Percentiles rank a stretch among this genome's conserved stretches.
These are phyloP conservation scores for Candida takata DNA, from an alignment of 805 yeast genomes.

Conservation along the genomic window DNA sequence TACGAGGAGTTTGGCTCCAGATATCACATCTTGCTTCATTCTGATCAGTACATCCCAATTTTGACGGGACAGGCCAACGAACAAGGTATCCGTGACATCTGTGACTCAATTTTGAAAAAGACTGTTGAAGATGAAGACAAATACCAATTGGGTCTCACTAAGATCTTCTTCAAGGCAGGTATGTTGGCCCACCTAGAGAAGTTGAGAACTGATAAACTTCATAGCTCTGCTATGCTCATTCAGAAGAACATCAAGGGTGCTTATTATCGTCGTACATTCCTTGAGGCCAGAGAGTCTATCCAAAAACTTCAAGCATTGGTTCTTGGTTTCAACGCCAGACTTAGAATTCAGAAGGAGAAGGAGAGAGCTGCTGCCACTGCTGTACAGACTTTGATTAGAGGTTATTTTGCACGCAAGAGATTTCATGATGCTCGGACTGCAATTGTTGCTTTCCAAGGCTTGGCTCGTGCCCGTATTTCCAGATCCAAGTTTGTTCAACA, in stretches of 20 bases:
- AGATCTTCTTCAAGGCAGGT: conserved; percentile 94
- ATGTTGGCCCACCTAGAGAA: conserved; percentile 89
- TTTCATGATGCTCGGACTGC: conserved; percentile 23
- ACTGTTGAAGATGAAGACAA: conserved; percentile 61
- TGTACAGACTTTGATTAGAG: conserved; percentile 66
- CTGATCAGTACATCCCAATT: conserved; percentile 59
- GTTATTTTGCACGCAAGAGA: conserved; percentile 39
- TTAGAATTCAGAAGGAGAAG: conserved; percentile 43
- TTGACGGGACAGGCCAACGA: conserved; percentile 45
- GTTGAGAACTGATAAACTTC: conserved; percentile 70
- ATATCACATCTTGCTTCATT: conserved; percentile 74
- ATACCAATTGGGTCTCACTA: conserved; percentile 87
- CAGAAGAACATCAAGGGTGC: conserved; percentile 75
- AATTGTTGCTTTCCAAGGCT: conserved; percentile 41
- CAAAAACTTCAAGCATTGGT: conserved; percentile 49
- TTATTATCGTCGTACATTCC: conserved; percentile 54
- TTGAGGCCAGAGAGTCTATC: conserved; percentile 47
- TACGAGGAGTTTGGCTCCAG: conserved; percentile 89
- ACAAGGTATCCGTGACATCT: conserved; percentile 54
- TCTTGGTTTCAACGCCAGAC: conserved; percentile 59
- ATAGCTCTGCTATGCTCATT: conserved; percentile 70
- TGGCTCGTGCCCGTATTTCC: conserved; percentile 42
- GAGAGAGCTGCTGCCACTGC: conserved; percentile 56
- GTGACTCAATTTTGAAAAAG: conserved; percentile 56
- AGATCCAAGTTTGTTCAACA: conserved; percentile 45